phyloP scores from a whole-genome alignment of 2,329 filamentous ascomycete species.

The Phaeosphaeria sp. region DNA sequence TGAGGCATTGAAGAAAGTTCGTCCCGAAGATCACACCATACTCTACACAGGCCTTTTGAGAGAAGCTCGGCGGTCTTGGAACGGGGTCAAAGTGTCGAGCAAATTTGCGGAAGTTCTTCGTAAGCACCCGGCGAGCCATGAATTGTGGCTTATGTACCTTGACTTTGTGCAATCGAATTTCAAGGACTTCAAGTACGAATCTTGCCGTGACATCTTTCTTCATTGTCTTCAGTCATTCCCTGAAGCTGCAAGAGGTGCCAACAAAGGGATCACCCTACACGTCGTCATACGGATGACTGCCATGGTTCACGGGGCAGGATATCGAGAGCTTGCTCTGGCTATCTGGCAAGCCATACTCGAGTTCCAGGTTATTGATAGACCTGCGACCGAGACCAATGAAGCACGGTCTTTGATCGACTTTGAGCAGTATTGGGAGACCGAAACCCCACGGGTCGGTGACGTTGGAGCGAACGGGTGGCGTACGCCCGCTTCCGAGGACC shows the following conservation, averaged over 20 bases:
- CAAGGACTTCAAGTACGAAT: constrained; percentile 70
- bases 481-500: constrained; percentile 48
- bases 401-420: constrained; percentile 69
- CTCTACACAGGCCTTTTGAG: constrained; percentile 74
- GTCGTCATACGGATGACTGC: constrained; percentile 76
- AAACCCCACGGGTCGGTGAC: constrained; percentile 80
- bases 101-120: constrained; percentile 71
- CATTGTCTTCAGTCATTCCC: constrained; percentile 57
- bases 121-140: constrained; percentile 63
- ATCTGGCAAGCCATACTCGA: constrained; percentile 87
- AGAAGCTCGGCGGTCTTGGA: constrained; percentile 79
- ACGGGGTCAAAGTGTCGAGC: constrained; percentile 62
- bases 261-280: constrained; percentile 59
- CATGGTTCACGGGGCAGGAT: constrained; percentile 79
- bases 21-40: constrained; percentile 58
- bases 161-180: constrained; percentile 74
- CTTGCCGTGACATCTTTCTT: constrained; percentile 65
- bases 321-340: constrained; percentile 75
- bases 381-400: background rate
- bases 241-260: constrained; percentile 31
- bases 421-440: constrained; percentile 84
- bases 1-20: constrained; percentile 70
- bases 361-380: background rate
- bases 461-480: constrained; percentile 73
- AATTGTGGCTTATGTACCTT: constrained; percentile 75